These are phyloP conservation scores for Colletotrichum zoysiae DNA, from an alignment of 2,329 filamentous ascomycete species.

Conservation along the genomic window DNA sequence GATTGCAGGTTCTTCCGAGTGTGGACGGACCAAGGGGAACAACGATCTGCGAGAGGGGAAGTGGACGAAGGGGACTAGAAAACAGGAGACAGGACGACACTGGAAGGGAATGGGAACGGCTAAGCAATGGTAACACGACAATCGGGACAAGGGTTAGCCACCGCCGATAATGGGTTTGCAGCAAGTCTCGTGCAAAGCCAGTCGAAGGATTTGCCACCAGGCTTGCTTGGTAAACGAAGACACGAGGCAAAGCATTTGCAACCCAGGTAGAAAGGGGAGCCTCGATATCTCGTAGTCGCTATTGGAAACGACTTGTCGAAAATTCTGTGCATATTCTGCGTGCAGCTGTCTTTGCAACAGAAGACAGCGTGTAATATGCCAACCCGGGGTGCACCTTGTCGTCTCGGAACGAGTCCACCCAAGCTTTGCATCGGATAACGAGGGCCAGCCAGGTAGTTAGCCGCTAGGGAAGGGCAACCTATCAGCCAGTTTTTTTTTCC, in stretches of 20 bases:
- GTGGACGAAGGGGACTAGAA: slow-evolving; percentile 8
- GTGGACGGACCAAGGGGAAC: slow-evolving; percentile 30
- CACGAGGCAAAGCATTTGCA: background rate
- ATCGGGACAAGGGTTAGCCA: slow-evolving; percentile 12
- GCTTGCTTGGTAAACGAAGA: background rate
- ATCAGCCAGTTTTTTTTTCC: slow-evolving; percentile 3
- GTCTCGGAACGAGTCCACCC: slow-evolving; percentile 7
- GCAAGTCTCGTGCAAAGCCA: background rate
- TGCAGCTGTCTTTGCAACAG: slow-evolving; percentile 1
- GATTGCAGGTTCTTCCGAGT: slow-evolving; percentile 42
- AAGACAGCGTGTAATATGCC: slow-evolving; percentile 5
- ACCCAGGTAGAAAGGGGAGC: background rate
- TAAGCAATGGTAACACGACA: slow-evolving; percentile 16
- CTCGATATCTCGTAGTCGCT: background rate
- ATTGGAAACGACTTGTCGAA: background rate
- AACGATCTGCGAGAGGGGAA: slow-evolving; percentile 37
- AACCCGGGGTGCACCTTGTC: slow-evolving; percentile 5
- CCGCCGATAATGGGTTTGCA: slow-evolving; percentile 10
- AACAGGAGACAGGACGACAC: background rate
- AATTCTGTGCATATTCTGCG: background rate
- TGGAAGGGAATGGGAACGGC: slow-evolving; percentile 14
- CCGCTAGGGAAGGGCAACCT: slow-evolving; percentile 17
- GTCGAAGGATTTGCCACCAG: background rate
- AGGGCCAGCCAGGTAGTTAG: slow-evolving; percentile 11
- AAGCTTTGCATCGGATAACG: slow-evolving; percentile 28